Base-by-base conservation (phyloP, 352 stramenopile genomes). In the Pythium brassicae region DNA sequence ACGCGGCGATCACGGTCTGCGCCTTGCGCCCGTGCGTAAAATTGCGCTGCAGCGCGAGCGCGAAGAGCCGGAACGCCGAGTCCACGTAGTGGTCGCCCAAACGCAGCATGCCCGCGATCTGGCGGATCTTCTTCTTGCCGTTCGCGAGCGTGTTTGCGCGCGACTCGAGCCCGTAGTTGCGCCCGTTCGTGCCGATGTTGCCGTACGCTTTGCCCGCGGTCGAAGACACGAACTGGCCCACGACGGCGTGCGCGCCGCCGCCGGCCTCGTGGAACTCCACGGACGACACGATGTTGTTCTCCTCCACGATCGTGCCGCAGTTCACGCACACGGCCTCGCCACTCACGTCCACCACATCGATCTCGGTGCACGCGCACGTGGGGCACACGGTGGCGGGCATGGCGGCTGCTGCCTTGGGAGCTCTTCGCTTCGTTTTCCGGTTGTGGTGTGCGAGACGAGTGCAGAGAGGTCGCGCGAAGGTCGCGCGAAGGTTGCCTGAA, bases 201-300 rank as follows among this genome's bases (percentile, higher is more conserved):
- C 87, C 86, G 70, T 95, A 98, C 10, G 94, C 84, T 53, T 98
- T 98, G 50, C 87, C 84, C 26, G 85, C 87, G 15, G 80, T 95
- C 19, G 86, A 82, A 43, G 87, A 95, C 39, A 99, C 95, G 64
- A 99, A 98, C 69, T 98, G 95, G 32, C 97, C 96, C 23, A 99
- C 92, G 60, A 99, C 97, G 27, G 78, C 87, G 61, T 92, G 78
- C 47, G 76, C 80, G 11, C 95, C 94, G 39, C 91, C 93, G 32
- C 87, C 83, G 5, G 86, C 89, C 70, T 98, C 97, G 37, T 96
- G 86, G 70, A 99, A 99, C 76, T 99, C 96, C 37, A 99, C 83
- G 43, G 80, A 93, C 46, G 89, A 97, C 26, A 99, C 95, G 68
- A 99, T 98, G 45, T 96, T 92, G 75, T 98, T 99, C 80, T 98